These are phyloP conservation scores for Rhodotorula diobovata DNA, from an alignment of 768 basidiomycete species.

Conservation along the genomic window DNA sequence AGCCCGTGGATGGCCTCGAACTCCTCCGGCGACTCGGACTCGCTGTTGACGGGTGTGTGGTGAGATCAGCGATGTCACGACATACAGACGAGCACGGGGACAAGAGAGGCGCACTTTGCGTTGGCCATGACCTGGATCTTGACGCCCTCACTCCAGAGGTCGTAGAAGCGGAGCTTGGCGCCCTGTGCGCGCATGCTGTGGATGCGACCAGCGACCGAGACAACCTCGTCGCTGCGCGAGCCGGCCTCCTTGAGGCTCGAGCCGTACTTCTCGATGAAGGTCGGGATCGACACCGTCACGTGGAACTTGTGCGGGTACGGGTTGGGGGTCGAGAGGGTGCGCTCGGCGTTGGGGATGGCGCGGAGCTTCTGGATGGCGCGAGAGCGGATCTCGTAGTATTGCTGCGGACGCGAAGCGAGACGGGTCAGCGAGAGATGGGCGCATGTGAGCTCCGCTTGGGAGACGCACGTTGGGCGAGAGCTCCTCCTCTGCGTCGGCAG, in stretches of 20 bases:
- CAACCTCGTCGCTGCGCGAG: constrained; percentile 56
- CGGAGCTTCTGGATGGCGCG: constrained; percentile 80
- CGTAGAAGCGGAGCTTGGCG: constrained; percentile 86
- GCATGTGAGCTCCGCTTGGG: not conserved
- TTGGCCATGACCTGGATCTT: constrained; percentile 95
- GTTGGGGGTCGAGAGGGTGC: constrained; percentile 57
- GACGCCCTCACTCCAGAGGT: constrained; percentile 81
- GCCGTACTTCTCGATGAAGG: constrained; percentile 71
- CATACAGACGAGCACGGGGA: constrained; percentile 15
- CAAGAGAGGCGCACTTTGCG: constrained; percentile 71
- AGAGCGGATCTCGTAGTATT: constrained; percentile 93
- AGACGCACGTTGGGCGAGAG: constrained; percentile 79
- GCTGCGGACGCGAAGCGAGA: constrained; percentile 56
- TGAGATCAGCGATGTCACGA: too few relatives aligned
- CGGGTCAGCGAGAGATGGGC: not conserved
- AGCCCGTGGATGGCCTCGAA: constrained; percentile 72
- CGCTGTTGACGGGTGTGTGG: constrained; percentile 28
- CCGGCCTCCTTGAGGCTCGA: constrained; percentile 44
- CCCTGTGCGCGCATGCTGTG: constrained; percentile 81
- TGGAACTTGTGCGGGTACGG: constrained; percentile 99
- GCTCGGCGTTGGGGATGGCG: constrained; percentile 58
- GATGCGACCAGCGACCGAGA: constrained; percentile 80
- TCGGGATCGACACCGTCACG: constrained; percentile 68
- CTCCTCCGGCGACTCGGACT: constrained; percentile 48
- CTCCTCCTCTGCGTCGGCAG: constrained; percentile 66